Base-by-base conservation (phyloP, 2,329 filamentous ascomycete species). In the Fusarium transvaalense region DNA sequence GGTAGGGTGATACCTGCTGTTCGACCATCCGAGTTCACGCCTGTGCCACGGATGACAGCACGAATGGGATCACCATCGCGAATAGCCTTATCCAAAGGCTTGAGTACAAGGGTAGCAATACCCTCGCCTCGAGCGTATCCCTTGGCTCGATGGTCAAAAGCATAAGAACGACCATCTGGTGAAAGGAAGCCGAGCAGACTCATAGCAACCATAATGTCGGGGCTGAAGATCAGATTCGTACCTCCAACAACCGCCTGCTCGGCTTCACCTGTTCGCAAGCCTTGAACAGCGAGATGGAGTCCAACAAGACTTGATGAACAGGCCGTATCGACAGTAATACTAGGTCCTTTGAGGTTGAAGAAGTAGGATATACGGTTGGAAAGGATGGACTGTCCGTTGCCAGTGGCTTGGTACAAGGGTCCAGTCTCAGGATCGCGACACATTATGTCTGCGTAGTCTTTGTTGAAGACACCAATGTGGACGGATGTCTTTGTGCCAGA, bases 91-190 rank as follows among this genome's bases (percentile, higher is more conserved):
- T 43, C 34, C 3, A 62, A 42, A 7, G 46, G 52, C 32, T 69
- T 69, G 1, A 69, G 29, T 5, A 64, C 23, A 42, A 19, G 48
- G 45, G 32, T 50, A 12, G 41, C 56, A 2, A 55, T 38, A 15
- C 56, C 56, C 4, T 56, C 56, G 3, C 63, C 66, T 9, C 66
- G 27, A 0, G 43, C 66, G 25, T 68, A 69, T 0, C 66, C 64
- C 6, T 62, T 42, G 2, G 48, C 64, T 2, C 54, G 35, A 6
- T 43, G 32, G 21, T 66, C 66, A 9, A 55, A 66, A 3, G 54
- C 48, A 9, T 45, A 53, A 2, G 46, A 57, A 34, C 47, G 15
- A 45, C 38, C 38, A 59, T 35, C 25, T 1, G 42, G 45, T 2
- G 54, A 61, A 15, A 66, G 23, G 19, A 54, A 43, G 2, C 51